Conservation (phyloP, 192 early-diverging fungal species). For the Funneliformis mosseae region DNA sequence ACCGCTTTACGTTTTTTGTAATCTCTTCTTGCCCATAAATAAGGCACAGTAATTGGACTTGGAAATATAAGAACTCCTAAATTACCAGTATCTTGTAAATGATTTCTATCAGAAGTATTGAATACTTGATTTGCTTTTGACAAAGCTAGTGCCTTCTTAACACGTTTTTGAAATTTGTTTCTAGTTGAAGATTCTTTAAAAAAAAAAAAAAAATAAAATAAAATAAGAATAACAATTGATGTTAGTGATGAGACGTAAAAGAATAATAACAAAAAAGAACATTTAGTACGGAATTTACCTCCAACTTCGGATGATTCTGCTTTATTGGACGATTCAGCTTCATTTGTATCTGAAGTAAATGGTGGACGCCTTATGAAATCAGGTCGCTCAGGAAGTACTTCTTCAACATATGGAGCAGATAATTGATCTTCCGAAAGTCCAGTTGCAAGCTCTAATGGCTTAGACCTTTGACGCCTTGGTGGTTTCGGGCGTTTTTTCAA, state of each 20-base stretch:
- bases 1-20: slow-evolving; percentile 42
- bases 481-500: background rate
- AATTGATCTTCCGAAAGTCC: slow-evolving; percentile 17
- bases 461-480: background rate
- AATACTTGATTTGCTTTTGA: background rate
- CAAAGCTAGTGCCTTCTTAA: background rate
- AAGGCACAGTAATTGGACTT: slow-evolving; percentile 35
- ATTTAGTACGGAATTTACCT: background rate
- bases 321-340: background rate
- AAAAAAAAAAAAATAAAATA: background rate
- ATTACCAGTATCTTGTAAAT: slow-evolving; percentile 1
- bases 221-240: background rate
- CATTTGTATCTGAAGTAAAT: background rate
- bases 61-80: background rate
- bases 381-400: slow-evolving; percentile 10
- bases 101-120: background rate
- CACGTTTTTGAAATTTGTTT: background rate
- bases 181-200: background rate
- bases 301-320: background rate
- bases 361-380: background rate
- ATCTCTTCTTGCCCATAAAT: slow-evolving; percentile 39
- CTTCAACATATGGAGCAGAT: slow-evolving; percentile 27
- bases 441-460: background rate
- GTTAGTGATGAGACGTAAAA: background rate
- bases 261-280: background rate